Evolutionary conservation across 2,329 filamentous ascomycete species (phyloP), one percentile per base, ranked within the genome.

Genomic region (Nigrospora sphaerica): DNA sequence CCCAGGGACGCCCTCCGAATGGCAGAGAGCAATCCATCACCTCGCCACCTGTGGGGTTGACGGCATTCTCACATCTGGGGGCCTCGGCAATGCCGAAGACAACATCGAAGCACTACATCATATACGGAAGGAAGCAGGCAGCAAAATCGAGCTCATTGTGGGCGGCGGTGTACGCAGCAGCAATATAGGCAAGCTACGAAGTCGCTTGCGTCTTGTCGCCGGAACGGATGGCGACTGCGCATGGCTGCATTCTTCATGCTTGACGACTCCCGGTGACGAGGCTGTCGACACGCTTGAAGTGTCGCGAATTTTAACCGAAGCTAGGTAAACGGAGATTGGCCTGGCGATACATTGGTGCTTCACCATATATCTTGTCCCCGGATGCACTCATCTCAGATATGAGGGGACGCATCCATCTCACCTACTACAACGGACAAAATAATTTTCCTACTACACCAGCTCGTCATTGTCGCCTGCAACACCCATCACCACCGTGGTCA

Each of bases 51-150:
- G 71, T 42, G 75, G 76, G 11, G 79, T 81, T 52, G 59, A 64
- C 2, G 75, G 66, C 12, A 55, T 81, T 13, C 61, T 81, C 48
- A 81, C 77, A 1, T 73, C 76, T 0, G 78, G 77, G 9, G 77
- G 77, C 0, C 48, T 56, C 1, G 71, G 73, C 1, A 53, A 57
- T 36, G 71, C 70, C 3, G 49, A 57, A 12, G 62, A 62, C 4
- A 74, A 80, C 47, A 28, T 67, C 13, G 53, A 53, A 2, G 54
- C 50, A 14, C 56, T 81, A 37, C 54, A 52, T 14, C 48, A 41
- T 5, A 62, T 80, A 23, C 62, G 69, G 4, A 44, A 47, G 2
- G 54, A 48, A 18, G 59, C 59, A 1, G 52, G 48, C 19, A 14
- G 44, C 1, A 49, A 53, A 16, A 54, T 78, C 2, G 69, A 80